phyloP scores from a whole-genome alignment of 768 basidiomycete species.

The Astraeus odoratus region DNA sequence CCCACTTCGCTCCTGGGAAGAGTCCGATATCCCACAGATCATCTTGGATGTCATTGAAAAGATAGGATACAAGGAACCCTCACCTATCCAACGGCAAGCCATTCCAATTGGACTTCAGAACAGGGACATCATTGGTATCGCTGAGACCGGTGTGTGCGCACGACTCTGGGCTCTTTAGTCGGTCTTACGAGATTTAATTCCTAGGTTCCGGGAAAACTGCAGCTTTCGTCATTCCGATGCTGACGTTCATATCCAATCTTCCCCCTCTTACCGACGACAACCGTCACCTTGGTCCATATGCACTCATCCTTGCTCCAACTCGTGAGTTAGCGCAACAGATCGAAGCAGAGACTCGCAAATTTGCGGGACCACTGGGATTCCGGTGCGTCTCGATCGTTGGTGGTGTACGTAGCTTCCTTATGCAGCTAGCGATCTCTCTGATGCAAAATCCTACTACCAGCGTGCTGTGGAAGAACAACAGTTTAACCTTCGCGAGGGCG shows the following conservation, averaged over 20 bases:
- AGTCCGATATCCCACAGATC: constrained; percentile 72
- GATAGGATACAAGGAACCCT: constrained; percentile 96
- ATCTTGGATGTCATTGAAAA: constrained; percentile 81
- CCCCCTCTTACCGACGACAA: constrained; percentile 88
- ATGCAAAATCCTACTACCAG: constrained; percentile 30
- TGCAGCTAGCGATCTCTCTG: constrained; percentile 6
- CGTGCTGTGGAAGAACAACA: constrained; percentile 96
- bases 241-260: constrained; percentile 84
- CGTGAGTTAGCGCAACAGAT: constrained; percentile 98
- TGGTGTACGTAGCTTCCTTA: constrained; percentile 48
- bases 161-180: neutral
- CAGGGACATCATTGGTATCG: constrained; percentile 96
- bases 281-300: constrained; percentile 88
- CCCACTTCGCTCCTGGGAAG: constrained; percentile 87
- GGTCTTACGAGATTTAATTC: constrained; percentile 3
- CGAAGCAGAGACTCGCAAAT: constrained; percentile 86
- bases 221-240: constrained; percentile 97
- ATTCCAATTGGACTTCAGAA: constrained; percentile 98
- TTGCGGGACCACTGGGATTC: constrained; percentile 84
- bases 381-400: constrained; percentile 97
- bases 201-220: constrained; percentile 98
- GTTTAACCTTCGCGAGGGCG: constrained; percentile 95
- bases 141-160: constrained; percentile 76
- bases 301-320: constrained; percentile 92
- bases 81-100: constrained; percentile 94